These are phyloP conservation scores for Pyrrhoderma noxium DNA, from an alignment of 1,284 basidiomycete genomes.

Conservation along the genomic window DNA sequence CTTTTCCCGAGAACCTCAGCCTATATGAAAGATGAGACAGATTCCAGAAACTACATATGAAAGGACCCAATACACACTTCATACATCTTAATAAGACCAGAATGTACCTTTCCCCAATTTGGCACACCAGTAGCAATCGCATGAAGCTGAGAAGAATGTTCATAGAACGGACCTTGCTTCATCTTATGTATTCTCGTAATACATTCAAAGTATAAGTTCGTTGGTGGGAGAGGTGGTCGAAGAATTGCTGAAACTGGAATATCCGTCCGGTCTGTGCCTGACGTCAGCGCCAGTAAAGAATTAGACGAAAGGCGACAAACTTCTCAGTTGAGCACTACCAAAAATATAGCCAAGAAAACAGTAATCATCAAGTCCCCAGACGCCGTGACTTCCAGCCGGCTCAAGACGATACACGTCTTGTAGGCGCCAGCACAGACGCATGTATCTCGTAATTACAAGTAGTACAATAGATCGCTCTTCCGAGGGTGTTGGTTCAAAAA, in stretches of 20 bases:
- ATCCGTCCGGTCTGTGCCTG: constrained; percentile 42
- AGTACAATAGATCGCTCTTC: constrained; percentile 61
- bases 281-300: constrained; percentile 11
- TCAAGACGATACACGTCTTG: constrained; percentile 91
- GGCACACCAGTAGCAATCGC: constrained; percentile 82
- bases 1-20: constrained; percentile 92
- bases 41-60: constrained; percentile 5
- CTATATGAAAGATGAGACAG: constrained; percentile 27
- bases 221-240: constrained; percentile 42
- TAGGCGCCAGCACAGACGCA: constrained; percentile 76
- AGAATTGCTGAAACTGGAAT: constrained; percentile 56
- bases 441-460: constrained; percentile 67
- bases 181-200: constrained; percentile 77
- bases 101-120: constrained; percentile 85
- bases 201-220: constrained; percentile 76
- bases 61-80: constrained; percentile 43
- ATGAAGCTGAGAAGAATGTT: constrained; percentile 88
- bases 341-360: constrained; percentile 88
- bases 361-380: constrained; percentile 97
- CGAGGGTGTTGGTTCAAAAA: constrained; percentile 43
- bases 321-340: constrained; percentile 86
- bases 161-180: constrained; percentile 82
- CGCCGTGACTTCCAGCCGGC: constrained; percentile 95
- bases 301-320: constrained; percentile 30
- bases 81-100: constrained; percentile 94